Percentiles rank a stretch among this genome's conserved stretches.
Conservation (phyloP, 306 rosid species). For the Castanea mollissima region DNA sequence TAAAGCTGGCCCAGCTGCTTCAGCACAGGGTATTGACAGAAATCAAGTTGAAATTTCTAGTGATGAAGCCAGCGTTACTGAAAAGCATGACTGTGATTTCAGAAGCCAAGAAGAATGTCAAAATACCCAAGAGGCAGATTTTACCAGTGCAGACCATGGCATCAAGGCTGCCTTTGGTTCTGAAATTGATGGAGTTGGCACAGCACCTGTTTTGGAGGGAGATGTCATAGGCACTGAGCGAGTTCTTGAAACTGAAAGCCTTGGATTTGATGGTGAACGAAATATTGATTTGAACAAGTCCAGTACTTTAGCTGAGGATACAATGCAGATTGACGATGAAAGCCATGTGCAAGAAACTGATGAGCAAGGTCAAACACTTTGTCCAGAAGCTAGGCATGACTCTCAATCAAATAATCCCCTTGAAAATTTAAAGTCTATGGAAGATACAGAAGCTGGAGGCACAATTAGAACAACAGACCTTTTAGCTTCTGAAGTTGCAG, state of each 20-base stretch:
- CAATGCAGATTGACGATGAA: conserved; percentile 77
- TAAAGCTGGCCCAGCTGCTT: conserved; percentile 51
- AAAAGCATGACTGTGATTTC: conserved; percentile 75
- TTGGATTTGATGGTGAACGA: conserved; percentile 42
- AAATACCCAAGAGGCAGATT: conserved; percentile 81
- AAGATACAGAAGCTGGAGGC: conserved; percentile 64
- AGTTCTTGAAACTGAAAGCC: conserved; percentile 79
- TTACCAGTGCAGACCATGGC: conserved; percentile 57
- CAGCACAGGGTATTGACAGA: conserved; percentile 43
- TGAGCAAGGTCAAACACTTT: conserved; percentile 42
- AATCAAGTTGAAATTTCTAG: conserved; percentile 60
- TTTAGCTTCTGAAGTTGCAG: conserved; percentile 82
- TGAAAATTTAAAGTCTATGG: conserved; percentile 45
- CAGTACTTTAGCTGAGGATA: conserved; percentile 50
- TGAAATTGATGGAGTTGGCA: conserved; percentile 60
- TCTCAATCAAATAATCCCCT: conserved; percentile 45
- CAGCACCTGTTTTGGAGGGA: conserved; percentile 53
- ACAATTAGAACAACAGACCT: conserved; percentile 72
- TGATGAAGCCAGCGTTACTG: conserved; percentile 68
- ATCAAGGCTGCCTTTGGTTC: conserved; percentile 73
- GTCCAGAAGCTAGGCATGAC: conserved; percentile 38
- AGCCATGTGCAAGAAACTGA: conserved; percentile 53
- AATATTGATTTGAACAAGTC: conserved; percentile 53
- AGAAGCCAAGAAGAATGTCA: conserved; percentile 66
- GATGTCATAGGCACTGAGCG: conserved; percentile 63